These are phyloP conservation scores for Verbena officinalis DNA, from an alignment of 257 asterid genomes.

Conservation along the genomic window DNA sequence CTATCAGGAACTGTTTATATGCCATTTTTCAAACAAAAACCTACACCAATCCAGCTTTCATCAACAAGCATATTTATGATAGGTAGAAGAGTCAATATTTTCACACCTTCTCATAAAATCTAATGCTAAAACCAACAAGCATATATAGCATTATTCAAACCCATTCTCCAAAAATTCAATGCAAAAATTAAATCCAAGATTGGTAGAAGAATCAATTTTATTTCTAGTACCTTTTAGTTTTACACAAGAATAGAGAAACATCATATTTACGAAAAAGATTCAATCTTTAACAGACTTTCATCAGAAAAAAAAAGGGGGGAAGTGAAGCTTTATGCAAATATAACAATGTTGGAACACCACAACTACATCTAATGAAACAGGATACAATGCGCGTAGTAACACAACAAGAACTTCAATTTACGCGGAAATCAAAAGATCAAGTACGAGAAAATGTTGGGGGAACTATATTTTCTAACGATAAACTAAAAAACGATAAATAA, in stretches of 20 bases:
- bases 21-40: background rate
- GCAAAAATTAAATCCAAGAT: background rate
- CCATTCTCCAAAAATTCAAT: background rate
- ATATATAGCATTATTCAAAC: too few relatives aligned
- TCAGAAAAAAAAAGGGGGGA: background rate
- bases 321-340: background rate
- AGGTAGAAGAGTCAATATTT: too few relatives aligned
- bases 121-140: too few relatives aligned
- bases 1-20: background rate
- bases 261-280: background rate
- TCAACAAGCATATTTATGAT: background rate
- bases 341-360: background rate
- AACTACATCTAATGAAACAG: background rate
- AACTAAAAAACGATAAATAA: background rate
- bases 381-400: background rate
- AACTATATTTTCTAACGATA: background rate
- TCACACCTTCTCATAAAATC: too few relatives aligned
- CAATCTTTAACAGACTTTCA: too few relatives aligned
- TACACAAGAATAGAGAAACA: background rate
- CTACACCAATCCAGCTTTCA: background rate
- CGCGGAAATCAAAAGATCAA: background rate
- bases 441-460: background rate
- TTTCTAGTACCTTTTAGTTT: background rate
- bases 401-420: background rate
- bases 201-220: background rate